These are phyloP conservation scores for Candida incommunis DNA, from an alignment of 805 yeast genomes.

Conservation along the genomic window DNA sequence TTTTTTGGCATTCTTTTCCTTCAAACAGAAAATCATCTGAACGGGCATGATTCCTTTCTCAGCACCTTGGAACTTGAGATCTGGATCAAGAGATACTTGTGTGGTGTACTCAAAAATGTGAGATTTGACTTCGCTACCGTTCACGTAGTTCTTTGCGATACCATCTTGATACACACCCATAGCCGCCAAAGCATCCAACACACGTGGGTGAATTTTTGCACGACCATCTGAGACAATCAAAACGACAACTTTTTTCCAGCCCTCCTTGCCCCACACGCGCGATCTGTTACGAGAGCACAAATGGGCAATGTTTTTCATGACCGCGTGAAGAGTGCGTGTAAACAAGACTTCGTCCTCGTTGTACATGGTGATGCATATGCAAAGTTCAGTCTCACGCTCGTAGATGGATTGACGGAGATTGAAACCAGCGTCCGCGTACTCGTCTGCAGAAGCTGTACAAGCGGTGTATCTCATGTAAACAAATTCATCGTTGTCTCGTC, in stretches of 20 bases:
- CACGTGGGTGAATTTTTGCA: constrained; percentile 71
- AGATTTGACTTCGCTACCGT: constrained; percentile 80
- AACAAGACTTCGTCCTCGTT: constrained; percentile 85
- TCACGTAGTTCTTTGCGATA: constrained; percentile 87
- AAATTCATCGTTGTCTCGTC: constrained; percentile 83
- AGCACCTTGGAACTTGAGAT: constrained; percentile 77
- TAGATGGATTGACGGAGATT: constrained; percentile 73
- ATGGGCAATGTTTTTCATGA: constrained; percentile 84
- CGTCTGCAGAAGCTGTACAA: constrained; percentile 86
- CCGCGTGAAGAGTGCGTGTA: constrained; percentile 89
- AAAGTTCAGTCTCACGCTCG: constrained; percentile 84
- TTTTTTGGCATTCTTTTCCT: constrained; percentile 84
- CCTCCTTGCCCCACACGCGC: constrained; percentile 86
- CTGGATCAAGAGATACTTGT: constrained; percentile 82
- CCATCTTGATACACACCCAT: constrained; percentile 97
- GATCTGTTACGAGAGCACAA: constrained; percentile 70
- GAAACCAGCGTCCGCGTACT: constrained; percentile 67
- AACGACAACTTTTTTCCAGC: constrained; percentile 95
- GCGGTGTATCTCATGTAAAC: constrained; percentile 96
- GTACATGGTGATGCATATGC: constrained; percentile 91
- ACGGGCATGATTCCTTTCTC: constrained; percentile 90
- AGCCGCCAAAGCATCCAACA: constrained; percentile 78
- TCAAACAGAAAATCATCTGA: constrained; percentile 81
- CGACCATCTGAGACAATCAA: constrained; percentile 91
- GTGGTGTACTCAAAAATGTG: constrained; percentile 95